Conservation (phyloP, 352 stramenopile species). For the Phytophthora boehmeriae region DNA sequence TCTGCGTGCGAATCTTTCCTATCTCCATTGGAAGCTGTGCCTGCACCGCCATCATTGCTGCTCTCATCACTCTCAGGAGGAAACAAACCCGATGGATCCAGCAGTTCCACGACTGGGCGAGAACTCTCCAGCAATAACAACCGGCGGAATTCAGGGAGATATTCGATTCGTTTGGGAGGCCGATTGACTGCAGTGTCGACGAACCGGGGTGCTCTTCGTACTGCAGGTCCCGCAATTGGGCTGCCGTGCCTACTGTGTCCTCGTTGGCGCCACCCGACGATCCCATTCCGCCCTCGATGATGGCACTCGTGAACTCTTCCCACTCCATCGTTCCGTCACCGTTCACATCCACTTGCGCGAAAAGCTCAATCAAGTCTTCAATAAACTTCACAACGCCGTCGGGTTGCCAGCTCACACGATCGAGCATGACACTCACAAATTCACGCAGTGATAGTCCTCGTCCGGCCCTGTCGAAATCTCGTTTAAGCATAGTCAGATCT, state of each 20-base stretch:
- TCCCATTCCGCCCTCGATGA: constrained; percentile 83
- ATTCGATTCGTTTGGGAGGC: constrained; percentile 63
- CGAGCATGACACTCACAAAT: constrained; percentile 79
- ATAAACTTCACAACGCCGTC: constrained; percentile 67
- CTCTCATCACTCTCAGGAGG: constrained; percentile 35
- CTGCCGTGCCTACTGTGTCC: constrained; percentile 38
- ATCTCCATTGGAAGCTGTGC: neutral
- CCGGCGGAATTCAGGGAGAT: constrained; percentile 59
- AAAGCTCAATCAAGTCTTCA: constrained; percentile 79
- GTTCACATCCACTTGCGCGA: constrained; percentile 79
- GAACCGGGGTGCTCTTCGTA: constrained; percentile 75
- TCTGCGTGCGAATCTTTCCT: constrained; percentile 11
- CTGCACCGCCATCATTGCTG: constrained; percentile 6
- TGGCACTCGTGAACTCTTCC: constrained; percentile 84
- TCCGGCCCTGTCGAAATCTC: constrained; percentile 65
- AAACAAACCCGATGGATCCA: constrained; percentile 56
- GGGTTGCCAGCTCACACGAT: constrained; percentile 65
- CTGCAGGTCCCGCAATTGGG: constrained; percentile 66
- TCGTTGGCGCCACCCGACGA: constrained; percentile 23
- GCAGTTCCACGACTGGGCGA: constrained; percentile 71
- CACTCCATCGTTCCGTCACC: constrained; percentile 82
- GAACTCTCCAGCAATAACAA: constrained; percentile 68
- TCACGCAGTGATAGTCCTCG: constrained; percentile 59
- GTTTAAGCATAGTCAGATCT: constrained; percentile 65
- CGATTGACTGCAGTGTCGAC: constrained; percentile 53